Conservation (phyloP, 2,329 filamentous ascomycete genomes). For the Meredithiella fracta region DNA sequence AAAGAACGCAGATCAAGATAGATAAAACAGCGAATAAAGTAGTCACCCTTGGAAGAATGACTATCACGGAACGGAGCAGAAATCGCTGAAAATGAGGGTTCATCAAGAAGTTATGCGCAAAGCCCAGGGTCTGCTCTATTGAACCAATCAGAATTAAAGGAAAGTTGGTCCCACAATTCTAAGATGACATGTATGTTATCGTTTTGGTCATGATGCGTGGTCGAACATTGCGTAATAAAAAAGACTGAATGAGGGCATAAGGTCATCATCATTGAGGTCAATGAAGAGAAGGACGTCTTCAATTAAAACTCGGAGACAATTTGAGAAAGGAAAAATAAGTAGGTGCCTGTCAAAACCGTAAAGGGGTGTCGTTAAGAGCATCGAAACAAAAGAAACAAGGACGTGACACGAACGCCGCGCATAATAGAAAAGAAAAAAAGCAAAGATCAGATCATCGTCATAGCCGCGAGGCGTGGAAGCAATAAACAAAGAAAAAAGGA, state of each 20-base stretch:
- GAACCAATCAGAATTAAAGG: background rate
- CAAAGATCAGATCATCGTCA: slow-evolving; percentile 4
- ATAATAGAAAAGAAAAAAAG: slow-evolving; percentile 5
- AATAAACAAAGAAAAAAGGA: slow-evolving; percentile 6
- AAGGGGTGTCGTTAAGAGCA: slow-evolving; percentile 7
- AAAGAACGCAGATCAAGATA: slow-evolving; percentile 14
- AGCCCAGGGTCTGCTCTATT: slow-evolving; percentile 1
- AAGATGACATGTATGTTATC: background rate
- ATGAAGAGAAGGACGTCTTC: background rate
- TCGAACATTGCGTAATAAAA: slow-evolving; percentile 5
- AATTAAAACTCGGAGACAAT: slow-evolving; percentile 7
- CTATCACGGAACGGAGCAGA: background rate
- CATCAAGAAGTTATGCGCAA: background rate
- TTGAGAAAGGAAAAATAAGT: slow-evolving; percentile 12
- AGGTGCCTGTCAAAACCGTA: background rate
- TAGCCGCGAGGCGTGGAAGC: slow-evolving; percentile 2
- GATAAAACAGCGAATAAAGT: slow-evolving; percentile 4
- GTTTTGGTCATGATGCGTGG: background rate
- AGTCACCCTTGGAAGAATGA: background rate
- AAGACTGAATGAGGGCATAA: slow-evolving; percentile 11
- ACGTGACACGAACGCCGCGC: slow-evolving; percentile 6
- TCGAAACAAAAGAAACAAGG: slow-evolving; percentile 4
- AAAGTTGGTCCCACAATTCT: slow-evolving; percentile 1
- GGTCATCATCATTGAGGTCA: slow-evolving; percentile 13
- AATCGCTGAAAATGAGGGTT: background rate